Conservation (phyloP, 805 yeast genomes). For the Scheffersomyces coipomensis region DNA sequence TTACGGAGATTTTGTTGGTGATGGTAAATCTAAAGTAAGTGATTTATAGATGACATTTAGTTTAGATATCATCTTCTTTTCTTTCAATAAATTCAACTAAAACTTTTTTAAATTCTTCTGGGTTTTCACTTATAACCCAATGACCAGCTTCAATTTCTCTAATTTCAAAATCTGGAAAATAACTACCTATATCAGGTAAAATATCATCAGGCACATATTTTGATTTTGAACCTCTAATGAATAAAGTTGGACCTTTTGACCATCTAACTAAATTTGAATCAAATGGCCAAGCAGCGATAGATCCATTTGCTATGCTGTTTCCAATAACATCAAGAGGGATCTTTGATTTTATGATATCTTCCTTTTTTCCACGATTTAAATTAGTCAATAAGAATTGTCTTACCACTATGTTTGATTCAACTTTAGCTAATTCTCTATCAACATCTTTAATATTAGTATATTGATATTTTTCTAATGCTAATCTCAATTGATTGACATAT, state of each 20-base stretch:
- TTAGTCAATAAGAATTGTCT: conserved; percentile 80
- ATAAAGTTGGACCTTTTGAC: conserved; percentile 66
- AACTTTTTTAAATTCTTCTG: conserved; percentile 64
- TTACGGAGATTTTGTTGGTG: conserved; percentile 35
- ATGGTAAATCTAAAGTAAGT: conserved; percentile 27
- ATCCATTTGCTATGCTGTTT: conserved; percentile 60
- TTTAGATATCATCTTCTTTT: conserved; percentile 29
- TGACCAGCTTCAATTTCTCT: conserved; percentile 84
- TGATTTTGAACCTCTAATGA: conserved; percentile 77
- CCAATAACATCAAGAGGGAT: conserved; percentile 74
- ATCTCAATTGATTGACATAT: conserved; percentile 63
- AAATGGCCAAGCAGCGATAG: conserved; percentile 77
- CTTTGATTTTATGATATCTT: conserved; percentile 45
- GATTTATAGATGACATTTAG: conserved; percentile 15
- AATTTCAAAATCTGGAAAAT: conserved; percentile 75
- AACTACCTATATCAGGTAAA: conserved; percentile 66
- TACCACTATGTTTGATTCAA: conserved; percentile 59
- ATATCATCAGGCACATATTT: conserved; percentile 81
- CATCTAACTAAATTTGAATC: conserved; percentile 53
- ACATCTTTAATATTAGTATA: conserved; percentile 63
- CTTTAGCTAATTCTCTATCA: conserved; percentile 56
- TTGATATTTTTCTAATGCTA: conserved; percentile 48
- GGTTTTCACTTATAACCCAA: conserved; percentile 89
- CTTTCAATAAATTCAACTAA: conserved; percentile 63
- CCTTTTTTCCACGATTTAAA: conserved; percentile 44